Base-by-base conservation (phyloP, 805 yeast genomes). In the Scheffersomyces ergatensis region DNA sequence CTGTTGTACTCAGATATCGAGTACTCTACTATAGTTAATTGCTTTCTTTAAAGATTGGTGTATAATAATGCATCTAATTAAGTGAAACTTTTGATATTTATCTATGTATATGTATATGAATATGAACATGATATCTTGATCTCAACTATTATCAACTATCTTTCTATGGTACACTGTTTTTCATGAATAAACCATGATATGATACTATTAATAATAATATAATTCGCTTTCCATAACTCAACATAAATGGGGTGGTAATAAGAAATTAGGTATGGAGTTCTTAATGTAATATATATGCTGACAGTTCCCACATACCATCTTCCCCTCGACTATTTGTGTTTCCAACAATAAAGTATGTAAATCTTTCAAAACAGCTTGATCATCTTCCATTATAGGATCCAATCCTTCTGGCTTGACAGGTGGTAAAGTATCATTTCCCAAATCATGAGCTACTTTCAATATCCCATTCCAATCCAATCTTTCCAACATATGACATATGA, bases 221-320 rank as follows among this genome's bases (percentile, higher is more conserved):
- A 9, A 5, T 32, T 5, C n/a, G n/a, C n/a, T n/a, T n/a, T n/a
- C n/a, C n/a, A n/a, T n/a, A n/a, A n/a, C 15, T 55, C 31, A 61
- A 32, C 90, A 95, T 51, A 93, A 72, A 59, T 93, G 98, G 5
- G 98, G 98, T 24, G 99, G 98, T 26, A 93, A 75, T 40, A 93
- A 67, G 64, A 93, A 85, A 72, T 92, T 92, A 26, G 99, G 97
- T 52, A 93, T 89, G 38, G 93, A 81, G 70, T 89, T 90, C 65
- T 90, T 92, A 67, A 93, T 85, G 67, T 85, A 80, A 65, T 90
- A 93, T 6, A 85, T 71, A 62, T 92, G 97, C 1, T 79, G 82
- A 60, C 99, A 93, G 64, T 83, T 83, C 17, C 76, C 71, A 60
- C 99, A 93, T 11, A 71, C 72, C 98, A 93, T 89, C 53, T 82